These are phyloP conservation scores for Apiospora arundinis DNA, from an alignment of 2,329 filamentous ascomycete species.

Conservation along the genomic window DNA sequence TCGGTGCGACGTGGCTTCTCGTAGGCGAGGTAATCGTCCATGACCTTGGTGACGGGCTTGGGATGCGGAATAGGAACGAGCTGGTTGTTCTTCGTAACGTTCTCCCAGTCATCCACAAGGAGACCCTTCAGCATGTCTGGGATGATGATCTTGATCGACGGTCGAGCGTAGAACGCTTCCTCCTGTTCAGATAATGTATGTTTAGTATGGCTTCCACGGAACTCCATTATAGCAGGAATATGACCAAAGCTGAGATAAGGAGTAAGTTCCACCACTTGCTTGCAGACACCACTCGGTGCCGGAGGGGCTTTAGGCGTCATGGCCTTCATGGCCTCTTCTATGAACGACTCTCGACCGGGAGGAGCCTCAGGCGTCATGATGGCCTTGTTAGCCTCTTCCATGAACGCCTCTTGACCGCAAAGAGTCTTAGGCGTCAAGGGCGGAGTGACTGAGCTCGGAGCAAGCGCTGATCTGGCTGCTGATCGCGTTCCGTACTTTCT, in stretches of 20 bases:
- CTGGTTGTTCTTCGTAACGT: slow-evolving; percentile 93
- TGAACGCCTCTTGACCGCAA: not conserved
- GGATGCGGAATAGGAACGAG: slow-evolving; percentile 84
- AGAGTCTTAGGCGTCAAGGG: not conserved
- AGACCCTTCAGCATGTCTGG: slow-evolving; percentile 91
- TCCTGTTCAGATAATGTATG: slow-evolving; percentile 67
- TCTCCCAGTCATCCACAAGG: slow-evolving; percentile 98
- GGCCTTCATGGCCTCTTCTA: slow-evolving; percentile 5
- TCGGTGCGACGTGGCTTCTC: slow-evolving; percentile 70
- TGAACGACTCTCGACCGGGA: not conserved
- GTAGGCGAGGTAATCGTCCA: slow-evolving; percentile 79
- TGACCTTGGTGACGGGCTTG: slow-evolving; percentile 76
- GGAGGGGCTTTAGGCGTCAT: not conserved
- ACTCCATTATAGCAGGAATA: not conserved
- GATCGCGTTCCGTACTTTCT: not conserved
- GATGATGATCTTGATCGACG: slow-evolving; percentile 84
- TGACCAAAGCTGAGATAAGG: not conserved
- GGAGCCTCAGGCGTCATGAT: not conserved
- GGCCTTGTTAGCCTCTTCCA: slow-evolving; percentile 1
- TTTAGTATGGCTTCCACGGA: not conserved
- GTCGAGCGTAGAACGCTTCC: slow-evolving; percentile 82
- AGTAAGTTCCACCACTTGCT: not conserved
- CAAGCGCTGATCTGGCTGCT: not conserved
- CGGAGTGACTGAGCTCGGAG: not conserved
- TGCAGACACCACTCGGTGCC: not conserved